Percentiles rank a stretch among this genome's conserved stretches.
Evolutionary conservation across 2,329 filamentous ascomycete species (phyloP).

Genomic region (Pseudocercospora cruenta): DNA sequence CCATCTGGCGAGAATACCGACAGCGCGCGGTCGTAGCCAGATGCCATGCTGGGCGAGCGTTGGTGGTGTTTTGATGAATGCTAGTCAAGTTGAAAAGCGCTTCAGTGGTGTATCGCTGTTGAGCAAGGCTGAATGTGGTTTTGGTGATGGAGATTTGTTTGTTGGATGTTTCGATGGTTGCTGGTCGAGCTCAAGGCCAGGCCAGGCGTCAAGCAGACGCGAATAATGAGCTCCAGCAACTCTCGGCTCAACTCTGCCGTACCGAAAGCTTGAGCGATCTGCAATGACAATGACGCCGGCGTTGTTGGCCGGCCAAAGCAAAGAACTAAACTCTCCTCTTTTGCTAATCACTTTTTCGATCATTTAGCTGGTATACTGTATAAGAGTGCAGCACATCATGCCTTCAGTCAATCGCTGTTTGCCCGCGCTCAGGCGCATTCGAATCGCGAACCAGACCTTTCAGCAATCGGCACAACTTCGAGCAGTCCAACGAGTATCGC

Average conservation of each 20-base stretch:
- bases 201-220: slow-evolving; percentile 13
- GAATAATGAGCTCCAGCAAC: slow-evolving; percentile 8
- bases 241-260: slow-evolving; percentile 2
- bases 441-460: slow-evolving; percentile 37
- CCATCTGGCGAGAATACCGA: slow-evolving; percentile 99
- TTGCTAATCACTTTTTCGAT: slow-evolving; percentile 4
- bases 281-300: slow-evolving; percentile 10
- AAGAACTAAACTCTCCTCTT: slow-evolving; percentile 7
- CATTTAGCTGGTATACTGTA: background rate
- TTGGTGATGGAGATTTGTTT: slow-evolving; percentile 6
- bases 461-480: slow-evolving; percentile 34
- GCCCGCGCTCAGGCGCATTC: slow-evolving; percentile 38
- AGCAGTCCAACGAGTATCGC: slow-evolving; percentile 25
- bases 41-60: slow-evolving; percentile 69
- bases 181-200: slow-evolving; percentile 22
- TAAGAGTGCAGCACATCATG: slow-evolving; percentile 24
- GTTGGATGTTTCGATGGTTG: background rate
- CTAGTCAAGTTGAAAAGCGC: slow-evolving; percentile 3
- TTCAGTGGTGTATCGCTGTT: background rate
- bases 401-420: slow-evolving; percentile 29
- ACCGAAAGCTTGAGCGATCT: slow-evolving; percentile 13
- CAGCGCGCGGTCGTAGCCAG: slow-evolving; percentile 97
- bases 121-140: background rate
- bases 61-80: background rate
- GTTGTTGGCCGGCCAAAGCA: background rate